Evolutionary conservation across 2,329 filamentous ascomycete species (phyloP).

Genomic region (Simplicillium aogashimaense): DNA sequence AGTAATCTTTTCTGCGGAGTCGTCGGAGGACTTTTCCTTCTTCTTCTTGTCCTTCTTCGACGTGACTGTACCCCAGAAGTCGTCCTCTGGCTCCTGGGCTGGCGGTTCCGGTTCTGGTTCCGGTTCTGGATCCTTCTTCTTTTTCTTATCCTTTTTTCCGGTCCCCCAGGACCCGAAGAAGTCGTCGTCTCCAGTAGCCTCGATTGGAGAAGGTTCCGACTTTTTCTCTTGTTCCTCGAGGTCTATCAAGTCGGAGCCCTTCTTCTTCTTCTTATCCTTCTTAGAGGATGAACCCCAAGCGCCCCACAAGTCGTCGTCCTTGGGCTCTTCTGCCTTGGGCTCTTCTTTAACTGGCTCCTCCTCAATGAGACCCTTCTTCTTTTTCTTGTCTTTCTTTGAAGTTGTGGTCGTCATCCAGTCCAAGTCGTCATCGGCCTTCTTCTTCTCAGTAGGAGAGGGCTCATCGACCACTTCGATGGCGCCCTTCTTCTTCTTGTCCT

Average conservation of each 20-base stretch:
- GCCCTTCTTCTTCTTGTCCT: conserved; percentile 14
- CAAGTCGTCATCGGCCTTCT: conserved; percentile 10
- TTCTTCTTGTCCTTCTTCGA: conserved; percentile 38
- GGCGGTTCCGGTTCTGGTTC: conserved; percentile 24
- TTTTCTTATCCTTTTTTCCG: conserved; percentile 37
- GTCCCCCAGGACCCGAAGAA: conserved; percentile 49
- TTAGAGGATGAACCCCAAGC: conserved; percentile 15
- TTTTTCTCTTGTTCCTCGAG: conserved; percentile 18
- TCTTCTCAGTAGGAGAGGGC: conserved; percentile 2
- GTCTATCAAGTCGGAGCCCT: conserved; percentile 23
- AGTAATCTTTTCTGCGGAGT: conserved; percentile 34
- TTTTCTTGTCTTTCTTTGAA: conserved; percentile 13
- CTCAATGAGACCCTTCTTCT: conserved; percentile 14
- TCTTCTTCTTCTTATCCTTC: conserved; percentile 34
- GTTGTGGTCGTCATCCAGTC: conserved; percentile 6
- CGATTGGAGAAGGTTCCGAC: conserved; percentile 11
- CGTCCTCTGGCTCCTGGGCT: conserved; percentile 31
- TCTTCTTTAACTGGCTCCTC: conserved; percentile 11
- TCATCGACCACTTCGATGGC: conserved; percentile 1
- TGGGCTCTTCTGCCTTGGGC: conserved; percentile 9
- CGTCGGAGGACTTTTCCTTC: conserved; percentile 34
- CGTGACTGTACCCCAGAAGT: conserved; percentile 23
- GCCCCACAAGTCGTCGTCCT: conserved; percentile 14
- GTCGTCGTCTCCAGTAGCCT: conserved; percentile 31
- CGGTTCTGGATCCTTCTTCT: conserved; percentile 16